These are phyloP conservation scores for Boletus semigastroideus DNA, from an alignment of 1,284 basidiomycete genomes.

Conservation along the genomic window DNA sequence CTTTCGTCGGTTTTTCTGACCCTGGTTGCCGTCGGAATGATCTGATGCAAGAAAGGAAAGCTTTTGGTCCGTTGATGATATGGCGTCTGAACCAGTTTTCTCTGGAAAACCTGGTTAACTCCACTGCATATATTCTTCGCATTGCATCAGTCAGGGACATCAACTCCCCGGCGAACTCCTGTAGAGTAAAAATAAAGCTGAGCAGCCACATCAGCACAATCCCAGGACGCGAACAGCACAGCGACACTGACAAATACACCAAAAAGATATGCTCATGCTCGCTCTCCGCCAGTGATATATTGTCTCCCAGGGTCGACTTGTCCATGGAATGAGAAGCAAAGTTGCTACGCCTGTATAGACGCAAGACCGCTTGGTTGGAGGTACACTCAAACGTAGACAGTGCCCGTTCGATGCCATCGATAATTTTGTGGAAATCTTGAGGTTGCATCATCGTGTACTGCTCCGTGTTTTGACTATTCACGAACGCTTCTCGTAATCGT, in stretches of 20 bases:
- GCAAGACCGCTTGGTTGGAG: conserved; percentile 78
- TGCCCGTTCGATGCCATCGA: conserved; percentile 65
- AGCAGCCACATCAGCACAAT: conserved; percentile 5
- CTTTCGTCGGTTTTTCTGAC: conserved; percentile 13
- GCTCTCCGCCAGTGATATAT: conserved; percentile 42
- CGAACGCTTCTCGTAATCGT: conserved; percentile 64
- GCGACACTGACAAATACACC: conserved; percentile 78
- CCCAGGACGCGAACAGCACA: neutral
- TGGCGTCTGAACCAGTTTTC: conserved; percentile 43
- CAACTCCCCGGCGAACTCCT: conserved; percentile 87
- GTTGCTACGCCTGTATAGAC: conserved; percentile 66
- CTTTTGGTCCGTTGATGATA: conserved; percentile 26
- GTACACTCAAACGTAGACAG: conserved; percentile 77
- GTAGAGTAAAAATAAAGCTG: conserved; percentile 91
- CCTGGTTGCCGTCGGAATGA: conserved; percentile 15
- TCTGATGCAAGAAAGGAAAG: conserved; percentile 23
- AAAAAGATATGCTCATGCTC: conserved; percentile 74
- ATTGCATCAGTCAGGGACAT: conserved; percentile 81
- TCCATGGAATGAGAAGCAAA: conserved; percentile 35
- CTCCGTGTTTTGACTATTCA: conserved; percentile 32
- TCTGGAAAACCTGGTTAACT: conserved; percentile 46
- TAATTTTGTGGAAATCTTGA: conserved; percentile 62
- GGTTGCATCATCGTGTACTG: conserved; percentile 39
- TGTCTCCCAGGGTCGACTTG: conserved; percentile 38
- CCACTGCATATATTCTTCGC: conserved; percentile 66